A percentile compares a stretch with the other conserved stretches of the same genome.
Conservation (phyloP, 257 asterid genomes). For the Nicotiana sylvestris region DNA sequence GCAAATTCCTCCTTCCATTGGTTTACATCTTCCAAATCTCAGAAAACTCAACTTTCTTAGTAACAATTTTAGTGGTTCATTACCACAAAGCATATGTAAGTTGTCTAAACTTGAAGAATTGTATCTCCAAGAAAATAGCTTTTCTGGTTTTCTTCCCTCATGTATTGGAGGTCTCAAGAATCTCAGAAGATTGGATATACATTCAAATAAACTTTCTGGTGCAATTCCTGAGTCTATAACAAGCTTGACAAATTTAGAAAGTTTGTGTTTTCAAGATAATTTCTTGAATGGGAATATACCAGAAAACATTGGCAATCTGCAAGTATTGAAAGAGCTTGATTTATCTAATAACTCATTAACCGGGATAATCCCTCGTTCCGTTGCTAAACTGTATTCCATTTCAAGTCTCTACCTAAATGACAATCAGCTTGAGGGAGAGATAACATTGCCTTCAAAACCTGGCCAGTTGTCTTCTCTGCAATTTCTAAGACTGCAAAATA, state of each 20-base stretch:
- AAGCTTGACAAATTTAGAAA: conserved; percentile 29
- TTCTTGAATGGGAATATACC: conserved; percentile 42
- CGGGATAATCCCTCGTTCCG: conserved; percentile 50
- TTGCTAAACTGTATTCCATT: conserved; percentile 26
- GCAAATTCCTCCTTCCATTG: conserved; percentile 39
- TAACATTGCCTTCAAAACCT: conserved; percentile 28
- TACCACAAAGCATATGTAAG: conserved; percentile 46
- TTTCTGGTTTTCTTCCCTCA: conserved; percentile 38
- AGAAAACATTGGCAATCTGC: conserved; percentile 37
- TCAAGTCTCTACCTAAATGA: conserved; percentile 28
- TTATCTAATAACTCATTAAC: conserved; percentile 42
- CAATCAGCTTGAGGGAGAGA: conserved; percentile 46
- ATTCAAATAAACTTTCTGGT: conserved; percentile 41
- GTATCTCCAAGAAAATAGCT: conserved; percentile 32
- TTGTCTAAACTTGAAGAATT: conserved; percentile 43
- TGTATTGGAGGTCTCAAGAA: conserved; percentile 37
- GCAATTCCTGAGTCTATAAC: conserved; percentile 35
- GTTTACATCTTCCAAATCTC: conserved; percentile 40
- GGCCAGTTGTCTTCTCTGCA: conserved; percentile 31
- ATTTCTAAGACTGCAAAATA: conserved; percentile 37
- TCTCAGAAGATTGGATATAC: conserved; percentile 30
- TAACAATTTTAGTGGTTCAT: conserved; percentile 36
- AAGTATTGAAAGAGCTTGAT: conserved; percentile 37
- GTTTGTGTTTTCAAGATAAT: conserved; percentile 32
- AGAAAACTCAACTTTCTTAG: conserved; percentile 30